These are phyloP conservation scores for Echinosophora koreensis DNA, from an alignment of 306 rosid genomes.

Conservation along the genomic window DNA sequence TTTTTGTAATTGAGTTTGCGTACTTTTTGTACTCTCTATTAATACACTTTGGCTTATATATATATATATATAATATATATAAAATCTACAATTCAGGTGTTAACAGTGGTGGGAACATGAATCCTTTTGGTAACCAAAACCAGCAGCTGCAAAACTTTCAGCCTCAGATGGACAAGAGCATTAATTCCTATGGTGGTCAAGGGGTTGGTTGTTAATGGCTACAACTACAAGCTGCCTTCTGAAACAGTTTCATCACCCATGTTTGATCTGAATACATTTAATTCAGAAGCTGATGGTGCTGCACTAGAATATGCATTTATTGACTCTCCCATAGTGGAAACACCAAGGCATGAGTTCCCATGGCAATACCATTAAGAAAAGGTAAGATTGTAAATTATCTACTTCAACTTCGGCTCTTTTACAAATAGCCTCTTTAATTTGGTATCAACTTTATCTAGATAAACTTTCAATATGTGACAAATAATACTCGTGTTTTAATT, in stretches of 20 bases:
- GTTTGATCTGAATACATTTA: not conserved
- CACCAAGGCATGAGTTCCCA: slow-evolving; percentile 6
- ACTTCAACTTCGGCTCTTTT: not conserved
- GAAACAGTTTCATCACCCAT: not conserved
- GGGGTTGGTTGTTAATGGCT: not conserved
- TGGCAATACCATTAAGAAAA: not conserved
- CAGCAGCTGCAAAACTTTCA: slow-evolving; percentile 21
- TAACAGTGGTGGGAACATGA: not conserved
- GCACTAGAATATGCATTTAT: not conserved
- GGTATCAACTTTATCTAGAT: not conserved
- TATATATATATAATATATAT: not conserved
- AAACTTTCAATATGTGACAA: not conserved
- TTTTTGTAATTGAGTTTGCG: too few species aligned
- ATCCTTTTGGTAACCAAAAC: not conserved
- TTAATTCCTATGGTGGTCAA: not conserved
- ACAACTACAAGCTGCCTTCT: not conserved
- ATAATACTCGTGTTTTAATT: not conserved
- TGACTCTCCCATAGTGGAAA: not conserved
- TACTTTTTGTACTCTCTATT: too few species aligned
- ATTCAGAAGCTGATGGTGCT: slow-evolving; percentile 22
- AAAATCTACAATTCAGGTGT: not conserved
- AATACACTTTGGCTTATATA: too few species aligned
- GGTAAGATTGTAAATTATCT: slow-evolving; percentile 11
- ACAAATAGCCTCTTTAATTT: not conserved
- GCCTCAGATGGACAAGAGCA: not conserved